Evolutionary conservation across 805 yeast species (phyloP).

Genomic region (Candida golubevii): DNA sequence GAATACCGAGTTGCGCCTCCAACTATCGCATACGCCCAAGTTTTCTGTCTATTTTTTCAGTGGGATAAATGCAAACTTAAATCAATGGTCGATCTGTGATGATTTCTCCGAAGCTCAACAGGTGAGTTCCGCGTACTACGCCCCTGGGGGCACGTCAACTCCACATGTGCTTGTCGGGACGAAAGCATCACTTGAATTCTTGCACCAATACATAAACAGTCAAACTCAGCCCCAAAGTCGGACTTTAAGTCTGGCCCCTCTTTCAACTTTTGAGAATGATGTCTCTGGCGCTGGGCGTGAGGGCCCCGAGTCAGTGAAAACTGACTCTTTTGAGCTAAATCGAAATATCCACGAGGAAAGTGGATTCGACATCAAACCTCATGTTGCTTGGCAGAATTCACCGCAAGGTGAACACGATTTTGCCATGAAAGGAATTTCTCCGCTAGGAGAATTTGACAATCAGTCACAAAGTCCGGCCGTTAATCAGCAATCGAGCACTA

Average conservation of each 20-base stretch:
- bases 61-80: constrained; percentile 47
- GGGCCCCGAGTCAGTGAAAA: background rate
- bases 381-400: constrained; percentile 10
- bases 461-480: constrained; percentile 5
- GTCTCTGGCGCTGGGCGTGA: background rate
- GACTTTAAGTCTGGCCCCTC: background rate
- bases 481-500: constrained; percentile 4
- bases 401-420: constrained; percentile 8
- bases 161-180: constrained; percentile 69
- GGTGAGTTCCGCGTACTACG: constrained; percentile 60
- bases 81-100: constrained; percentile 78
- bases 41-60: constrained; percentile 73
- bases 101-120: constrained; percentile 84
- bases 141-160: constrained; percentile 50
- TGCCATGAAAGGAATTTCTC: constrained; percentile 8
- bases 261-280: background rate
- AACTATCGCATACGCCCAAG: constrained; percentile 59
- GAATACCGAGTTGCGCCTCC: constrained; percentile 45
- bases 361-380: constrained; percentile 11
- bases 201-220: constrained; percentile 52
- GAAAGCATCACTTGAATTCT: constrained; percentile 45
- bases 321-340: background rate
- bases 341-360: background rate
- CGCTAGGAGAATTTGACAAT: constrained; percentile 8
- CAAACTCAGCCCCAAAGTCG: constrained; percentile 18